These are phyloP conservation scores for Tephrocybe rancida DNA, from an alignment of 768 basidiomycete species.

Conservation along the genomic window DNA sequence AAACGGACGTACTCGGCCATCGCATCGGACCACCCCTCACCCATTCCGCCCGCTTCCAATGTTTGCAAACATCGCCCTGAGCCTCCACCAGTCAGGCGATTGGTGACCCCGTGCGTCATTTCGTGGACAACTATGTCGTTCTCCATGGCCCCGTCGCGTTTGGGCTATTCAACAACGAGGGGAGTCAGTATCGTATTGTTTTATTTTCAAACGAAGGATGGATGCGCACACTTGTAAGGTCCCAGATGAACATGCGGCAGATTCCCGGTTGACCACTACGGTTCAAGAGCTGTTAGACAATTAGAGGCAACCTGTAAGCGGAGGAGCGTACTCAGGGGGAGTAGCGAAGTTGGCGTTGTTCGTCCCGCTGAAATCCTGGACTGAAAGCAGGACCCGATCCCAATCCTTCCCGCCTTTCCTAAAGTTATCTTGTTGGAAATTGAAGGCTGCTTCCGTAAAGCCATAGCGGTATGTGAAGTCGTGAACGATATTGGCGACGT, in stretches of 20 bases:
- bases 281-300: neutral
- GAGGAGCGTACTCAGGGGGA: slow-evolving; percentile 36
- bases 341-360: slow-evolving; percentile 45
- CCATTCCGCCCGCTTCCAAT: slow-evolving; percentile 60
- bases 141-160: slow-evolving; percentile 55
- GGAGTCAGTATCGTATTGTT: neutral
- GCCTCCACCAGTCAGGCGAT: slow-evolving; percentile 47
- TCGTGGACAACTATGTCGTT: slow-evolving; percentile 42
- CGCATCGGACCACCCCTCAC: slow-evolving; percentile 53
- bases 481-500: slow-evolving; percentile 60
- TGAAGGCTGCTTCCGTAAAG: slow-evolving; percentile 58
- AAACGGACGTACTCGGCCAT: slow-evolving; percentile 29
- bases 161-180: slow-evolving; percentile 25
- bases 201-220: neutral
- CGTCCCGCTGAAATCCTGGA: slow-evolving; percentile 44
- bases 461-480: slow-evolving; percentile 48
- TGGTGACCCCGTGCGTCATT: slow-evolving; percentile 44
- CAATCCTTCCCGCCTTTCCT: slow-evolving; percentile 48
- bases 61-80: slow-evolving; percentile 54
- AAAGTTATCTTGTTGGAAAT: slow-evolving; percentile 60
- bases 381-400: slow-evolving; percentile 51
- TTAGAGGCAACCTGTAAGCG: neutral
- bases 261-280: slow-evolving; percentile 32
- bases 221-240: slow-evolving; percentile 10
- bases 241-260: slow-evolving; percentile 29